Base-by-base conservation (phyloP, 1,284 basidiomycete species). In the Cryptococcus wingfieldii region DNA sequence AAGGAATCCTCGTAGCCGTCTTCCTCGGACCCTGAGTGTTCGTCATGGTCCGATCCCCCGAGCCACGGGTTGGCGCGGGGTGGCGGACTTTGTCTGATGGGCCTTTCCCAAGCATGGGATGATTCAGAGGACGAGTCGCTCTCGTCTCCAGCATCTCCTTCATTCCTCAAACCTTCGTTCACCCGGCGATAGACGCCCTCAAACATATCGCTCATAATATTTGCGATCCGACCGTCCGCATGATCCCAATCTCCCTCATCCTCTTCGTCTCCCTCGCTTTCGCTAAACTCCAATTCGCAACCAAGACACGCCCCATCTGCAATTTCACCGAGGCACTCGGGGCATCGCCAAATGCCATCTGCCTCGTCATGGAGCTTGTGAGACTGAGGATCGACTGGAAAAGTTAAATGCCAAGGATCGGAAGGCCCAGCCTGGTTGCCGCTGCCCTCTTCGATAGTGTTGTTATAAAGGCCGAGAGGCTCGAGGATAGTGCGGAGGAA, bases 241-340 rank as follows among this genome's bases (percentile, higher is more conserved):
- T 42, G 43, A 41, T 56, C 56, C 13, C 44, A 44, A 27, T 55
- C 50, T 38, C 55, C 49, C 10, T 47, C 44, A 4, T 23, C 23
- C 23, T 38, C n/a, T 39, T 39, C 28, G 4, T 37, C 61, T 5
- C 47, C 59, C 10, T 57, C 64, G 16, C 61, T 50, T 37, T 61
- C 57, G 37, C 66, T 69, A 44, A 72, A 75, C 28, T 58, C 56
- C 2, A 55, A 51, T 10, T 59, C 65, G 54, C 75, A 77, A 3
- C 56, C 56, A 4, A 49, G 19, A 54, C 75, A 77, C 16, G 51
- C 23, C 5, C 64, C 64, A 16, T 58, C 62, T 1, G 52, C 55
- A n/a, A 76, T 62, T 56, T 77, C 76, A 4, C 53, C 43, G 2
- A 58, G 46, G 51, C 76, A 77, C 7, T 51, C 49, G 0, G 70